Percentiles rank a stretch among this genome's conserved stretches.
These are phyloP conservation scores for Dictyostelium purpureum DNA, from an alignment of 78 protist genomes.

Conservation along the genomic window DNA sequence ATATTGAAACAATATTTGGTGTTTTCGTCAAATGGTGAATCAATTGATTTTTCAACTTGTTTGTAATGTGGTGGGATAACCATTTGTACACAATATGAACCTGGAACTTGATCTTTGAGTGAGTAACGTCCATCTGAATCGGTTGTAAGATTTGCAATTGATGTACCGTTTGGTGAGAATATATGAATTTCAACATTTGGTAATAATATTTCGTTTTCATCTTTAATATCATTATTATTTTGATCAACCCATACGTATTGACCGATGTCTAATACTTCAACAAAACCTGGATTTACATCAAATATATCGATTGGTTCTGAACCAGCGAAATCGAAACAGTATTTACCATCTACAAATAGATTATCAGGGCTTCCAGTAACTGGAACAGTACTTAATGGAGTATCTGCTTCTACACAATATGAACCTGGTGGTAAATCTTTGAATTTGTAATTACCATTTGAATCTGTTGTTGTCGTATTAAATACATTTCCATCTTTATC, in stretches of 20 bases:
- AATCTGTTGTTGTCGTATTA: neutral
- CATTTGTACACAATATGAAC: conserved; percentile 1
- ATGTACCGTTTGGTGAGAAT: neutral
- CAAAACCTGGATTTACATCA: conserved; percentile 12
- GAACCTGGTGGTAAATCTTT: neutral
- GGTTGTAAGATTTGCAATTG: neutral
- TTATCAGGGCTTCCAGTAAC: neutral
- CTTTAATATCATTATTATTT: neutral
- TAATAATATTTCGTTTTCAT: neutral
- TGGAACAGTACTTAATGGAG: neutral
- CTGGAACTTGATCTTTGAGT: conserved; percentile 20
- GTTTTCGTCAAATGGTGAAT: neutral
- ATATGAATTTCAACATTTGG: neutral
- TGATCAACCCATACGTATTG: conserved; percentile 7
- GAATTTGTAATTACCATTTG: neutral
- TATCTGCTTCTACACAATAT: neutral
- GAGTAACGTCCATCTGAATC: neutral
- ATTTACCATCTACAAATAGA: neutral
- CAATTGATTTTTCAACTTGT: neutral
- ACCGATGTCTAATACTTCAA: neutral
- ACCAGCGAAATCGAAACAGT: neutral
- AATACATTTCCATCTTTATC: neutral
- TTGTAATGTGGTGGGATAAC: neutral
- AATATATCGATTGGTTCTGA: neutral
- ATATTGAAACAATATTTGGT: conserved; percentile 24